Base-by-base conservation (phyloP, 371 early-diverging fungal species). In the Rhizomucor pusillus region DNA sequence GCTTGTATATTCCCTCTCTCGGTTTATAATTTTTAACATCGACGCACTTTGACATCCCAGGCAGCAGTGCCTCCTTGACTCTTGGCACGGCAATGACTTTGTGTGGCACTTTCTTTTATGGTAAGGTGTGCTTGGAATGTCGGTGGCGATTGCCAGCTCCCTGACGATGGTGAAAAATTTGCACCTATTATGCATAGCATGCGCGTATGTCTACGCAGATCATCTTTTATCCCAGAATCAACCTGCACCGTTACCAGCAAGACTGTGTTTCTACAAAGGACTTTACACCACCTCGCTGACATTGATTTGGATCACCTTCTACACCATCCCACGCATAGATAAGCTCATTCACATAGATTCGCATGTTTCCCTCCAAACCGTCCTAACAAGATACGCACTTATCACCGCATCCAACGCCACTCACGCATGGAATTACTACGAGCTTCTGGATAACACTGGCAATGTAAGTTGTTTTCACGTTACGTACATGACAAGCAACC, bases 101-200 rank as follows among this genome's bases (percentile, higher is more conserved):
- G 12, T 58, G 77, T 24, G 86, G 82, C 20, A 82, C 86, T n/a
- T 69, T 75, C 39, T 67, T 81, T 29, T 82, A 82, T 59, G 59
- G 77, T 73, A 69, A 65, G 69, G 49, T 10, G 24, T 3, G 14
- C 35, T 20, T 14, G n/a, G 33, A 24, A n/a, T n/a, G n/a, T n/a
- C n/a, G n/a, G n/a, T n/a, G n/a, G n/a, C n/a, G n/a, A n/a, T n/a
- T n/a, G n/a, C n/a, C n/a, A n/a, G n/a, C n/a, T n/a, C n/a, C n/a
- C n/a, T n/a, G n/a, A n/a, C n/a, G n/a, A n/a, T n/a, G n/a, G n/a
- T n/a, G n/a, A n/a, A n/a, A n/a, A 23, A 35, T n/a, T 50, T 22
- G 39, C 23, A 11, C 41, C 23, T 29, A 7, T 29, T 29, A 50
- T 41, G 11, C 22, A 29, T 62, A 77, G 77, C 77, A 1, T 73